A percentile compares a stretch with the other conserved stretches of the same genome.
These are phyloP conservation scores for Mucor velutinosus DNA, from an alignment of 371 early-diverging fungal species.

Conservation along the genomic window DNA sequence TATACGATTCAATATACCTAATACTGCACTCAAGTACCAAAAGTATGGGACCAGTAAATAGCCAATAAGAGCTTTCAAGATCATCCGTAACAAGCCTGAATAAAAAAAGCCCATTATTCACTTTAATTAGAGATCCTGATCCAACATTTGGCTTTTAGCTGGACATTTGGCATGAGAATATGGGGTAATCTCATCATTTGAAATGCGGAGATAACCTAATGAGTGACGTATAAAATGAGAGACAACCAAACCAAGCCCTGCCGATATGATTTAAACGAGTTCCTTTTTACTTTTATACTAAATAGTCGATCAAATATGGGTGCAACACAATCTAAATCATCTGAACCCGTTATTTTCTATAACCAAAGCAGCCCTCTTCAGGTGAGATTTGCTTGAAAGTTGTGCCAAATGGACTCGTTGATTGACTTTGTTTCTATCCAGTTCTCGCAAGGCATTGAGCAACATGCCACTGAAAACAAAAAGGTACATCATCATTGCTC, in stretches of 20 bases:
- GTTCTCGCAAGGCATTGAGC: slow-evolving; percentile 9
- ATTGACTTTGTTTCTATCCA: background rate
- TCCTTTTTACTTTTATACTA: background rate
- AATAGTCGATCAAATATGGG: slow-evolving; percentile 33
- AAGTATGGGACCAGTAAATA: too few relatives aligned
- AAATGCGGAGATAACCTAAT: background rate
- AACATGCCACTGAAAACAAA: slow-evolving; percentile 1
- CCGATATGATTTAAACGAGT: background rate
- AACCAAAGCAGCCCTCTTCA: slow-evolving; percentile 50
- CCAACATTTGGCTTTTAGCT: too few relatives aligned
- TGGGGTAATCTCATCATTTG: background rate
- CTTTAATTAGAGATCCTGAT: too few relatives aligned
- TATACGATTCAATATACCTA: too few relatives aligned
- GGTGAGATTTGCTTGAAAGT: slow-evolving; percentile 15
- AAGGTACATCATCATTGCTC: background rate
- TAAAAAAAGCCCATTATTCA: too few relatives aligned
- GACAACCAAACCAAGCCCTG: background rate
- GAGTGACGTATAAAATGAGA: background rate
- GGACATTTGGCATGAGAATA: background rate
- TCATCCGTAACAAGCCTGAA: too few relatives aligned
- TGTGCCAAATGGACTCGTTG: background rate
- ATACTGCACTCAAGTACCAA: too few relatives aligned
- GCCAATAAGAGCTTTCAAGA: too few relatives aligned
- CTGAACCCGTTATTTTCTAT: slow-evolving; percentile 51
- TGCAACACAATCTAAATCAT: slow-evolving; percentile 45